Percentiles rank a stretch among this genome's conserved stretches.
phyloP scores from a whole-genome alignment of 2,329 filamentous ascomycete species.

The Tolypocladium paradoxum region DNA sequence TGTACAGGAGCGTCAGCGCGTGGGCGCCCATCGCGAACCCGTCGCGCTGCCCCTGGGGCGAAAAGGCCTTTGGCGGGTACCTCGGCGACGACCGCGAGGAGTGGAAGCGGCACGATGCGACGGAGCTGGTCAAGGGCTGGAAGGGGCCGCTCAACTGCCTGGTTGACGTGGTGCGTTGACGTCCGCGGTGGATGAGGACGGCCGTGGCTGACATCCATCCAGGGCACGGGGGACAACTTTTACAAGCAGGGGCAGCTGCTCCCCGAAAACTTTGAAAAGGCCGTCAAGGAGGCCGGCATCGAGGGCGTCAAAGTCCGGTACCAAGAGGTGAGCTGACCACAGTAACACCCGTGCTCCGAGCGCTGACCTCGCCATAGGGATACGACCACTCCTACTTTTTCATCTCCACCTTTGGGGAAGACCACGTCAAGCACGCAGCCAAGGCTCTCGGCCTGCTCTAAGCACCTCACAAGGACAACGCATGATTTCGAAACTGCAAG shows the following conservation, averaged over 20 bases:
- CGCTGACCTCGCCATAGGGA: slow-evolving; percentile 33
- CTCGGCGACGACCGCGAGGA: slow-evolving; percentile 64
- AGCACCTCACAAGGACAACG: not conserved
- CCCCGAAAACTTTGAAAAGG: slow-evolving; percentile 82
- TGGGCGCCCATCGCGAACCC: slow-evolving; percentile 90
- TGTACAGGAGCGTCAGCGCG: slow-evolving; percentile 80
- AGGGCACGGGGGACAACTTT: slow-evolving; percentile 92
- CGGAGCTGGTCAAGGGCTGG: slow-evolving; percentile 73
- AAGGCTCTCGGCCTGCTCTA: slow-evolving; percentile 54
- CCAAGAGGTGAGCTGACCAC: slow-evolving; percentile 48
- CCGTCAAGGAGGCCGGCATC: slow-evolving; percentile 65
- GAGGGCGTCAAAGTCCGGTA: slow-evolving; percentile 68
- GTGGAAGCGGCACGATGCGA: slow-evolving; percentile 88
- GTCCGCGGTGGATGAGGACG: not conserved
- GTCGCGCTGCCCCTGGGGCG: slow-evolving; percentile 76
- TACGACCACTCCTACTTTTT: slow-evolving; percentile 99
- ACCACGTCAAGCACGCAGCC: slow-evolving; percentile 85
- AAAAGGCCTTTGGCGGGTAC: slow-evolving; percentile 92
- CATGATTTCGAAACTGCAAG: not conserved
- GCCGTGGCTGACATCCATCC: not conserved
- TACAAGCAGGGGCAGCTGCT: slow-evolving; percentile 90
- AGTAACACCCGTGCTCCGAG: not conserved
- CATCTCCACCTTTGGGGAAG: slow-evolving; percentile 80
- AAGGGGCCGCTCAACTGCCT: slow-evolving; percentile 62
- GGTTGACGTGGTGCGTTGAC: slow-evolving; percentile 67